Evolutionary conservation across 1,284 basidiomycete species (phyloP).

Genomic region (Moesziomyces aphidis): DNA sequence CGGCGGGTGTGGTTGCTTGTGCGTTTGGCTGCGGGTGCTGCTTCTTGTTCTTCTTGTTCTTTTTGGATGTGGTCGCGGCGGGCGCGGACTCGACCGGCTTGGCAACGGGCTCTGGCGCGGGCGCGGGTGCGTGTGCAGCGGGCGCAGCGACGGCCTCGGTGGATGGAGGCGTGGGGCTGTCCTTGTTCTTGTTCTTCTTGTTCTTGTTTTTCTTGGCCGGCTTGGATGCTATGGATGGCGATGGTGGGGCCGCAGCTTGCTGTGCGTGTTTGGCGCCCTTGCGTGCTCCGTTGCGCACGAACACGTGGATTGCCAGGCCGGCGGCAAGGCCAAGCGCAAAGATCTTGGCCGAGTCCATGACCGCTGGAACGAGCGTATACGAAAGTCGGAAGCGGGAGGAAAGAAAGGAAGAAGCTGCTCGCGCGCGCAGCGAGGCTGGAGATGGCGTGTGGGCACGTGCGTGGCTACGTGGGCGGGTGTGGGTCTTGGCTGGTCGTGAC

Average conservation of each 20-base stretch:
- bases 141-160: background rate
- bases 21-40: slow-evolving; percentile 9
- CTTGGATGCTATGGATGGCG: slow-evolving; percentile 11
- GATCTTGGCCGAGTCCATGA: slow-evolving; percentile 50
- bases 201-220: slow-evolving; percentile 31
- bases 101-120: background rate
- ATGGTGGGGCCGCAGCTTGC: background rate
- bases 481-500: background rate
- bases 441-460: background rate
- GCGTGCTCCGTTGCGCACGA: slow-evolving; percentile 16
- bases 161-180: background rate
- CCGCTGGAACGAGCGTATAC: too few species aligned
- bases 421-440: background rate
- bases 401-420: background rate
- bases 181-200: slow-evolving; percentile 21
- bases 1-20: slow-evolving; percentile 1
- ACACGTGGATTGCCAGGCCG: slow-evolving; percentile 34
- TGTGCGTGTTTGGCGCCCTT: slow-evolving; percentile 1
- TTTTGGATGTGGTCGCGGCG: slow-evolving; percentile 11
- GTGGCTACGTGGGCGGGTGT: background rate
- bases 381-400: background rate
- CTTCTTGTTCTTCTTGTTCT: slow-evolving; percentile 22
- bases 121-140: background rate
- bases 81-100: background rate
- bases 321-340: slow-evolving; percentile 42